Conservation (phyloP, 1,284 basidiomycete genomes). For the Termitomyces sp. region DNA sequence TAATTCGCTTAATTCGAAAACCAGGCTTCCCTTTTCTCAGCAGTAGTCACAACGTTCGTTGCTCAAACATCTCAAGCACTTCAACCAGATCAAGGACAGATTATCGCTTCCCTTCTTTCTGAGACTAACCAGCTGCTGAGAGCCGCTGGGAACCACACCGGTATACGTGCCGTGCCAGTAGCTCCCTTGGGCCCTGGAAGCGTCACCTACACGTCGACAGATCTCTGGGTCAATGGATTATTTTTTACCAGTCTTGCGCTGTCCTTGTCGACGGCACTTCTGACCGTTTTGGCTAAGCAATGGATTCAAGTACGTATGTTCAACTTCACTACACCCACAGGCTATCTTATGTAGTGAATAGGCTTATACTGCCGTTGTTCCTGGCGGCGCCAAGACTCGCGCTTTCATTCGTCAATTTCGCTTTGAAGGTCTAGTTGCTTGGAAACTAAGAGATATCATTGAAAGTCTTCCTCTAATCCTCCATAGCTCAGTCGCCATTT, state of each 20-base stretch:
- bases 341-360: neutral
- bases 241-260: conserved; percentile 10
- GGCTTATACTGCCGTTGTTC: neutral
- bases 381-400: neutral
- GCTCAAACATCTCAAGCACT: conserved; percentile 12
- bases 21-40: conserved; percentile 14
- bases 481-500: neutral
- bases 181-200: neutral
- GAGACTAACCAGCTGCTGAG: conserved; percentile 10
- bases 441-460: neutral
- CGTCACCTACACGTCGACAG: neutral
- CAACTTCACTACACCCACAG: neutral
- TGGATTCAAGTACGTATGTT: conserved; percentile 1
- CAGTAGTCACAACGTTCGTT: conserved; percentile 15
- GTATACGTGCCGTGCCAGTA: neutral
- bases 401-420: conserved; percentile 4
- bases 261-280: too few species aligned
- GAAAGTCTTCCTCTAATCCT: neutral
- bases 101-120: conserved; percentile 3
- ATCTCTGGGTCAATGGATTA: conserved; percentile 12
- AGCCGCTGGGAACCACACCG: conserved; percentile 3
- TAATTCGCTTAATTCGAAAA: neutral
- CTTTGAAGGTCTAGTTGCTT: neutral
- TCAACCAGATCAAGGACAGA: conserved; percentile 1
- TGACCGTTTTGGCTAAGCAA: neutral